Evolutionary conservation across 306 rosid species (phyloP).

Genomic region (Vigna mungo): DNA sequence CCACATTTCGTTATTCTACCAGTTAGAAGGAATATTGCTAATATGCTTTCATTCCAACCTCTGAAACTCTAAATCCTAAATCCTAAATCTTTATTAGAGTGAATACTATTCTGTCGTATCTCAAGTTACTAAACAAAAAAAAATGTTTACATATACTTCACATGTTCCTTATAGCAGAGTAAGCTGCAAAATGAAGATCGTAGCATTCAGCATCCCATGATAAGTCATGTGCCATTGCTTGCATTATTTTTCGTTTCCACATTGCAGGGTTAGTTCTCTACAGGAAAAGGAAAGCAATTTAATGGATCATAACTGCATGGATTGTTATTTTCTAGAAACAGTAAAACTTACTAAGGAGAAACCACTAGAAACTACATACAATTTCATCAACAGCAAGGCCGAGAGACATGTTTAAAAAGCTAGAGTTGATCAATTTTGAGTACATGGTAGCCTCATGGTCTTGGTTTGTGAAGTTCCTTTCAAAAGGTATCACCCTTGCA

Average conservation of each 20-base stretch:
- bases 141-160: constrained; percentile 44
- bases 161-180: constrained; percentile 59
- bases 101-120: neutral
- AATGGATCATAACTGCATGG: neutral
- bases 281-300: constrained; percentile 29
- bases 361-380: constrained; percentile 56
- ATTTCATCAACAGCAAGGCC: constrained; percentile 73
- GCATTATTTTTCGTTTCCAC: constrained; percentile 67
- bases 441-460: constrained; percentile 58
- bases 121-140: constrained; percentile 2
- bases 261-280: constrained; percentile 64
- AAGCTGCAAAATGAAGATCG: constrained; percentile 72
- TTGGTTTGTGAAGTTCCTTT: constrained; percentile 58
- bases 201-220: constrained; percentile 95
- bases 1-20: neutral
- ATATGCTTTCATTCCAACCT: neutral
- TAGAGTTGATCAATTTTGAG: constrained; percentile 67
- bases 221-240: constrained; percentile 82
- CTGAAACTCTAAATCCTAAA: too few relatives aligned
- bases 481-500: constrained; percentile 28
- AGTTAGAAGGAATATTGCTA: neutral
- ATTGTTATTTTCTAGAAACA: constrained; percentile 7
- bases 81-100: too few relatives aligned
- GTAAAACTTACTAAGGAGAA: neutral
- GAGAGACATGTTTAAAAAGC: constrained; percentile 64